Base-by-base conservation (phyloP, 495 filamentous ascomycete species). In the Daldinia vernicosa region DNA sequence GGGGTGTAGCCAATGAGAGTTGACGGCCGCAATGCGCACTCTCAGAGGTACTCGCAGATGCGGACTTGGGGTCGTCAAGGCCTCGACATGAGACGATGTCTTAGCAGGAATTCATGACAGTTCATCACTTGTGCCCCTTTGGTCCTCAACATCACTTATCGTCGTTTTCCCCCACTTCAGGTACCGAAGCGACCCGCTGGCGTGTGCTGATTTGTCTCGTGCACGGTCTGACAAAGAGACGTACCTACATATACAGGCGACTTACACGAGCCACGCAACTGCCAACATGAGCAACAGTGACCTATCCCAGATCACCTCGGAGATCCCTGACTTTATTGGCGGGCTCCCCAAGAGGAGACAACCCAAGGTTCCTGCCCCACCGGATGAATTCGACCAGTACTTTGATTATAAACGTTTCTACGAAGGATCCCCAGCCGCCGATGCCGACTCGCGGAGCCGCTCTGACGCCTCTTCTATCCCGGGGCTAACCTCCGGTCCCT, bases 181-280 rank as follows among this genome's bases (percentile, higher is more conserved):
- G 74, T 77, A 76, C 75, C 75, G 72, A 76, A 58, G 74, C 66
- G 74, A 77, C 75, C 75, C 75, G 75, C 75, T 75, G 68, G 74
- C 70, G 69, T 43, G 59, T 75, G 75, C 75, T 77, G 75, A 77
- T 77, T 77, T 75, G 75, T 76, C 73, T 77, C 74, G 75, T 73
- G 70, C 73, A 76, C 69, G 73, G 75, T 77, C 75, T 76, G 75
- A 77, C 75, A 77, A 74, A 77, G 74, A 54, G 67, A 74, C 67
- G 74, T 77, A 76, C 75, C 67, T 77, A 72, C 74, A 73, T 77
- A 74, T 72, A 75, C 70, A 75, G 62, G 66, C 67, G 75, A 76
- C 75, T 77, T 77, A 77, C 75, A 77, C 70, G 75, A 75, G 70
- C 75, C 74, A 77, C 75, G 75, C 75, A 77, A 73, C 70, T 68